These are phyloP conservation scores for Crotalaria pallida DNA, from an alignment of 306 rosid species.

Conservation along the genomic window DNA sequence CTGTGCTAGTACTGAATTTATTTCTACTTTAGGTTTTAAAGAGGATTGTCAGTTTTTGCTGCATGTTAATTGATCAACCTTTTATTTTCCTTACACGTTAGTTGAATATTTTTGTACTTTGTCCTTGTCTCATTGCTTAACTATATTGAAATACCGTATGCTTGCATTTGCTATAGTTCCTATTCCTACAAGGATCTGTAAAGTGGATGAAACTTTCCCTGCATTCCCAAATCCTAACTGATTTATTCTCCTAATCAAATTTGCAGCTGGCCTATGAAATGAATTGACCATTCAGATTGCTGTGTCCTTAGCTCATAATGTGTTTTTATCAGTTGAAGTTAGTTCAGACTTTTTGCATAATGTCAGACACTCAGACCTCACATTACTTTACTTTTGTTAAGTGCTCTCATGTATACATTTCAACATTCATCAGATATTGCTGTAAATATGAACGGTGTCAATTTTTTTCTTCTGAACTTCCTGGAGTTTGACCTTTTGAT, in stretches of 20 bases:
- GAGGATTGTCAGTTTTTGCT: not conserved
- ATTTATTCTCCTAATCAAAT: not conserved
- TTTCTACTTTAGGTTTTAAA: constrained; percentile 15
- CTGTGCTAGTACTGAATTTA: constrained; percentile 5
- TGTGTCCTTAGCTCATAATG: not conserved
- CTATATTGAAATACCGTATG: not conserved
- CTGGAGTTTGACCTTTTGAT: constrained; percentile 10
- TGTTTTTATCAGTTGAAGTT: constrained; percentile 16
- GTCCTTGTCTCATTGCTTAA: constrained; percentile 2
- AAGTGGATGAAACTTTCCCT: constrained; percentile 2
- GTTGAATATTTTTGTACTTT: not conserved
- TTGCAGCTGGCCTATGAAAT: not conserved
- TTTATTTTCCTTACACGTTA: not conserved
- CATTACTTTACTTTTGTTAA: constrained; percentile 7
- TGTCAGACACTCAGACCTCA: not conserved
- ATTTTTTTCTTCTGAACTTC: not conserved
- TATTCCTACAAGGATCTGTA: not conserved
- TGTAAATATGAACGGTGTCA: not conserved
- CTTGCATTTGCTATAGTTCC: constrained; percentile 8
- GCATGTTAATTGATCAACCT: not conserved
- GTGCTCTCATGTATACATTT: not conserved
- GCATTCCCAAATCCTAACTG: not conserved
- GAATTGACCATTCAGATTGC: constrained; percentile 1
- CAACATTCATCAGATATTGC: constrained; percentile 4
- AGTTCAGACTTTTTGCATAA: constrained; percentile 2